phyloP scores from a whole-genome alignment of 192 early-diverging fungal genomes.

The Coemansia sp. region DNA sequence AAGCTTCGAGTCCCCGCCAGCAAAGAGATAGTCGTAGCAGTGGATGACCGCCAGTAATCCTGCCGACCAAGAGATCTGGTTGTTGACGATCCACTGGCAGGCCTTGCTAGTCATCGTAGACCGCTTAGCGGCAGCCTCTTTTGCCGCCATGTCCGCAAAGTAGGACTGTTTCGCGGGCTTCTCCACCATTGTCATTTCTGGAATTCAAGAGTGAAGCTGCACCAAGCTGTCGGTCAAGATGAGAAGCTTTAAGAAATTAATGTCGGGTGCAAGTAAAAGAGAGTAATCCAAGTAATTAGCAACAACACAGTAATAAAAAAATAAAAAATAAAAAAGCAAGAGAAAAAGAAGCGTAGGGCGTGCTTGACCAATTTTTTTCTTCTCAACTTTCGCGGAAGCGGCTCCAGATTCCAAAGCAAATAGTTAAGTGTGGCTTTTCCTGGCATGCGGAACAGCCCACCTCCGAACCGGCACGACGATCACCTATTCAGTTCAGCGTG shows the following conservation, averaged over 20 bases:
- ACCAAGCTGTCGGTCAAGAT: not conserved
- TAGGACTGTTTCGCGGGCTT: conserved; percentile 20
- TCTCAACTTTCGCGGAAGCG: not conserved
- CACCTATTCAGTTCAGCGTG: not conserved
- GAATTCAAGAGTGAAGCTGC: not conserved
- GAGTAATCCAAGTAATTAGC: not conserved
- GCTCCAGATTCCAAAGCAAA: not conserved
- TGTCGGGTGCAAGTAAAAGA: conserved; percentile 1
- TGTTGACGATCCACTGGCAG: conserved; percentile 41
- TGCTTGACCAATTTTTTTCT: not conserved
- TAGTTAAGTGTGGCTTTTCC: not conserved
- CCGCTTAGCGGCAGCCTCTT: conserved; percentile 10
- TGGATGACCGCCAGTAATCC: conserved; percentile 39
- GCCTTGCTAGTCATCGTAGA: not conserved
- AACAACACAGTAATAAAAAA: not conserved
- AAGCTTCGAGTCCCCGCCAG: conserved; percentile 27
- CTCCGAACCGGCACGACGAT: not conserved
- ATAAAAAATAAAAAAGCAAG: not conserved
- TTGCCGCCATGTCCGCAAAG: conserved; percentile 20
- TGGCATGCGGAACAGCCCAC: not conserved
- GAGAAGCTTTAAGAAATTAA: not conserved
- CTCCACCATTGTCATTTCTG: conserved; percentile 37
- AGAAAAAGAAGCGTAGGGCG: not conserved
- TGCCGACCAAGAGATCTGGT: conserved; percentile 44
- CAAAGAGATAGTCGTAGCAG: conserved; percentile 22